These are phyloP conservation scores for Penicillium sp. DNA, from an alignment of 2,329 filamentous ascomycete genomes.

Conservation along the genomic window DNA sequence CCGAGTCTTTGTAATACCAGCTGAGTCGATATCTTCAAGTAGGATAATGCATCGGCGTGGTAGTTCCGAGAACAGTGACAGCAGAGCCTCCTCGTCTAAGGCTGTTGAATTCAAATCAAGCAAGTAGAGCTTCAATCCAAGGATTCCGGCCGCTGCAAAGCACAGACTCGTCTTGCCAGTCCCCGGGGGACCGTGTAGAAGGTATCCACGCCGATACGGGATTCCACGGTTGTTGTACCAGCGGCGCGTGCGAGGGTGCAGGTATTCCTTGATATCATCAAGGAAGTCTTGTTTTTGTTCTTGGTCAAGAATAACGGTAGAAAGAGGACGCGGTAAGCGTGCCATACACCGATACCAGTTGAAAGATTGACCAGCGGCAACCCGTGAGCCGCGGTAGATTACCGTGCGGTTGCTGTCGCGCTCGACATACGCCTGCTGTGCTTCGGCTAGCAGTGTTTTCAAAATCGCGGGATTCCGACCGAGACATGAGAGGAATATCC, in stretches of 20 bases:
- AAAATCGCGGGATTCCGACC: constrained; percentile 37
- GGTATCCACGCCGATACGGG: constrained; percentile 79
- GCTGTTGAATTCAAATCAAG: constrained; percentile 63
- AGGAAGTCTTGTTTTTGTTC: constrained; percentile 53
- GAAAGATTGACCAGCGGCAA: constrained; percentile 17
- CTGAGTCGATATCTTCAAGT: constrained; percentile 74
- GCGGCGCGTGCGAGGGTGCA: constrained; percentile 53
- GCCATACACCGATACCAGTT: constrained; percentile 42
- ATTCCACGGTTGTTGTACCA: constrained; percentile 85
- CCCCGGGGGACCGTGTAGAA: constrained; percentile 76
- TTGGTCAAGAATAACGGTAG: constrained; percentile 55
- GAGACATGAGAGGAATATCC: constrained; percentile 36
- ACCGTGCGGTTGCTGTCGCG: constrained; percentile 39
- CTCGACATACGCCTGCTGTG: constrained; percentile 38
- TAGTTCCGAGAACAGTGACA: constrained; percentile 63
- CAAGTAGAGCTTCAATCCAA: constrained; percentile 71
- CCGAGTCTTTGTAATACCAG: constrained; percentile 63
- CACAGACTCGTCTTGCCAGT: constrained; percentile 75
- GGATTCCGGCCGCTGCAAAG: constrained; percentile 68
- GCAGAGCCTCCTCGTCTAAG: constrained; percentile 65
- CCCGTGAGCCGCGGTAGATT: constrained; percentile 39
- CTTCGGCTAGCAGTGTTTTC: constrained; percentile 37
- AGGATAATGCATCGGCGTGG: constrained; percentile 70
- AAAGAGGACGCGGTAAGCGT: constrained; percentile 52
- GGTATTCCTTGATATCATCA: constrained; percentile 57